These are phyloP conservation scores for Diaporthe sp. DNA, from an alignment of 2,329 filamentous ascomycete genomes.

Conservation along the genomic window DNA sequence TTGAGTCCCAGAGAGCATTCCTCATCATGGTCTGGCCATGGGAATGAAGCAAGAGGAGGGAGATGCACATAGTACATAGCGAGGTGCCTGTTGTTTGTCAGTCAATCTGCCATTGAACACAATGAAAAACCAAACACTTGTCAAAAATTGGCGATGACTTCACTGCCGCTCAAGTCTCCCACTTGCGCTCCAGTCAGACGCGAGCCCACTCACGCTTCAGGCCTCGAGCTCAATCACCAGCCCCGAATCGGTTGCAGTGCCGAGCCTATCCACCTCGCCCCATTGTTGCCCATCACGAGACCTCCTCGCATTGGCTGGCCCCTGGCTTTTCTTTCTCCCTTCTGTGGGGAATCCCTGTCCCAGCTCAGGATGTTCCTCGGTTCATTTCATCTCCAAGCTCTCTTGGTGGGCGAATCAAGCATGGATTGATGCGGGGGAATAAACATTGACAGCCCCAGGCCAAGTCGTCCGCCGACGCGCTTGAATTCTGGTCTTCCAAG, in stretches of 20 bases:
- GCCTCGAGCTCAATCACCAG: neutral
- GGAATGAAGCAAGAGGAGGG: neutral
- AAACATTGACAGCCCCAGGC: neutral
- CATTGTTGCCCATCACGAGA: constrained; percentile 13
- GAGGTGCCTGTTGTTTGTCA: neutral
- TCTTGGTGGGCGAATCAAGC: neutral
- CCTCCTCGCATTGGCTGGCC: neutral
- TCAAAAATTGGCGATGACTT: neutral
- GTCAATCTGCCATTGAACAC: neutral
- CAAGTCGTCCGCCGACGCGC: neutral
- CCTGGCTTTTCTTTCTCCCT: neutral
- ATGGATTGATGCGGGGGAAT: constrained; percentile 11
- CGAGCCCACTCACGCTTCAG: neutral
- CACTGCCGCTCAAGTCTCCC: neutral
- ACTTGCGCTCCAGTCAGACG: constrained; percentile 22
- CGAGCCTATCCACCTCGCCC: neutral
- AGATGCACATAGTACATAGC: neutral
- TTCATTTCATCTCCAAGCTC: neutral
- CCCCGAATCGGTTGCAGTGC: constrained; percentile 22
- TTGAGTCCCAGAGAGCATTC: neutral
- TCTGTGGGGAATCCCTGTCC: constrained; percentile 28
- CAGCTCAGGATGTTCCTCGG: neutral
- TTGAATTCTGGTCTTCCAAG: constrained; percentile 1
- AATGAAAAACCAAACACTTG: neutral
- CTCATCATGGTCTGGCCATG: neutral